These are phyloP conservation scores for Leccinum subgranulosum DNA, from an alignment of 768 basidiomycete species.

Conservation along the genomic window DNA sequence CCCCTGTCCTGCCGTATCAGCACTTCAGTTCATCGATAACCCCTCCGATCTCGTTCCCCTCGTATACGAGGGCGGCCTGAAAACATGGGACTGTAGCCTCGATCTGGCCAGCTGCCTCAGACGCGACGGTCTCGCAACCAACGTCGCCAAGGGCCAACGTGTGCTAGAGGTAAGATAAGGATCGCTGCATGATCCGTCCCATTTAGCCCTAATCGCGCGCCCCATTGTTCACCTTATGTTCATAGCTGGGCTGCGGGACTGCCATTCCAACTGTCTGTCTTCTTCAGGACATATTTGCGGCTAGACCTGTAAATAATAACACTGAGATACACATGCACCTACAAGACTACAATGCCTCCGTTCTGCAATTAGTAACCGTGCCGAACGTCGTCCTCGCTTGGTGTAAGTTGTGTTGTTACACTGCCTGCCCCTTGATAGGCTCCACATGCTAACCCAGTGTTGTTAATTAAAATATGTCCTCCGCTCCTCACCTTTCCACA, in stretches of 20 bases:
- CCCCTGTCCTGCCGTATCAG: slow-evolving; percentile 22
- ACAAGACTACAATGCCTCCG: slow-evolving; percentile 89
- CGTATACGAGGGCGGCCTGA: slow-evolving; percentile 93
- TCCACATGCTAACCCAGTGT: not conserved
- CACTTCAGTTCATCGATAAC: slow-evolving; percentile 67
- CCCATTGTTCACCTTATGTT: not conserved
- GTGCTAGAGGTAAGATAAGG: slow-evolving; percentile 61
- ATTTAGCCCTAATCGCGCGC: not conserved
- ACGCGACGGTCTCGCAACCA: slow-evolving; percentile 23
- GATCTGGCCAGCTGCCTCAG: slow-evolving; percentile 76
- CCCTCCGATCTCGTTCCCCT: slow-evolving; percentile 90
- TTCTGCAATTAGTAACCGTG: slow-evolving; percentile 73
- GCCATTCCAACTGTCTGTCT: slow-evolving; percentile 79
- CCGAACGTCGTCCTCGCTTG: slow-evolving; percentile 78
- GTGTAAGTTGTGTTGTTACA: slow-evolving; percentile 53
- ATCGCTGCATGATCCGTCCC: not conserved
- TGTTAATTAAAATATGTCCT: not conserved
- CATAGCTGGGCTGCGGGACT: slow-evolving; percentile 90
- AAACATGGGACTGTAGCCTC: slow-evolving; percentile 96
- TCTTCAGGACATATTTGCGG: slow-evolving; percentile 57
- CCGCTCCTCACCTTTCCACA: not conserved
- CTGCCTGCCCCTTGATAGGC: not conserved
- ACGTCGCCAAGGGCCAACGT: slow-evolving; percentile 43
- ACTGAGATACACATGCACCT: slow-evolving; percentile 60
- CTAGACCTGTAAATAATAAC: slow-evolving; percentile 6